Conservation (phyloP, 495 filamentous ascomycete genomes). For the Entonaema liquescens region DNA sequence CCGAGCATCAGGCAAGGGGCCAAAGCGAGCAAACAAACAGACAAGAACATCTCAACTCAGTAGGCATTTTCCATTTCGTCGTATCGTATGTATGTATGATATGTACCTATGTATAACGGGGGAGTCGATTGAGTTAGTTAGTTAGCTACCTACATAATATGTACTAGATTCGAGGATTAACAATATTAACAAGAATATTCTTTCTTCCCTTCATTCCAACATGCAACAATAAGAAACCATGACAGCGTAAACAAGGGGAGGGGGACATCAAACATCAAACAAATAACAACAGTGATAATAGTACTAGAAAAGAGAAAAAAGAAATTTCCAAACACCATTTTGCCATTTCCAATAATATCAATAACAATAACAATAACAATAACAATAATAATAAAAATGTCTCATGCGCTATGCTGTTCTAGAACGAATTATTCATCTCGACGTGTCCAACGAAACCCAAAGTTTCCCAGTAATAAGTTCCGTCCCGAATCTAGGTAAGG, state of each 20-base stretch:
- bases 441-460: constrained; percentile 29
- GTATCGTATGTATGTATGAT: neutral
- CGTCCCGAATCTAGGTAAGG: constrained; percentile 29
- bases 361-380: neutral
- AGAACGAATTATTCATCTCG: constrained; percentile 24
- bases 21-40: too few relatives aligned
- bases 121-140: neutral
- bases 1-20: neutral
- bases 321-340: constrained; percentile 27
- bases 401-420: constrained; percentile 40
- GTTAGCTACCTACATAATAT: constrained; percentile 3
- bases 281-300: neutral
- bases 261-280: constrained; percentile 12
- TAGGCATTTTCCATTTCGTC: neutral
- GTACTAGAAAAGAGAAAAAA: neutral
- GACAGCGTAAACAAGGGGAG: constrained; percentile 9
- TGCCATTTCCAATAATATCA: constrained; percentile 5
- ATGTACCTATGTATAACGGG: neutral
- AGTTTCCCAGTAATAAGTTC: constrained; percentile 5
- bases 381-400: neutral
- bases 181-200: neutral
- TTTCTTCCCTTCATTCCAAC: neutral
- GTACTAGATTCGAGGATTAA: constrained; percentile 8
- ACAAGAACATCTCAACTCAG: too few relatives aligned
- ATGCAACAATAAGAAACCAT: constrained; percentile 19